Percentiles rank a stretch among this genome's conserved stretches.
Evolutionary conservation across 169 alveolate species (phyloP).

Genomic region (Babesia caballi): DNA sequence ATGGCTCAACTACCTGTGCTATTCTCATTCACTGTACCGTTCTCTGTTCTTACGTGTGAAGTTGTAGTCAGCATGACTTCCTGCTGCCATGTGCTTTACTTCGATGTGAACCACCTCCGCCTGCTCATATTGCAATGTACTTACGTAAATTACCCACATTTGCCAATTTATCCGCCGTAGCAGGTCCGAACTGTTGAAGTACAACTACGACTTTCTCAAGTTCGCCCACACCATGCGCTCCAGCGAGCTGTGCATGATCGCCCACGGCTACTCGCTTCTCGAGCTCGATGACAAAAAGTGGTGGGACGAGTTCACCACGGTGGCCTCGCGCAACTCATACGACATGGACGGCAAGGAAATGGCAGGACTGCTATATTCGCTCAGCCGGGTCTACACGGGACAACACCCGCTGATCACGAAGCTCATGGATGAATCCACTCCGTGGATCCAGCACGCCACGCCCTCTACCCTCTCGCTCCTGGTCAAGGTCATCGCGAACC

Average conservation of each 20-base stretch:
- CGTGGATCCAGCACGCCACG: conserved; percentile 44
- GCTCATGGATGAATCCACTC: conserved; percentile 38
- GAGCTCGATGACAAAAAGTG: conserved; percentile 41
- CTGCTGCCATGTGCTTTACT: too few species aligned
- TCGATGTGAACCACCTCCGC: too few species aligned
- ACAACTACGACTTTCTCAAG: conserved; percentile 50
- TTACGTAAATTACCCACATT: too few species aligned
- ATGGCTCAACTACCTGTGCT: neutral
- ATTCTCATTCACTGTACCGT: too few species aligned
- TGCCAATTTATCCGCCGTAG: too few species aligned
- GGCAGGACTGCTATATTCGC: conserved; percentile 53
- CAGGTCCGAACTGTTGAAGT: conserved; percentile 17
- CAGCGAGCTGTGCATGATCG: conserved; percentile 63
- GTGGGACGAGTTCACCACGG: conserved; percentile 52
- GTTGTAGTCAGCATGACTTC: neutral
- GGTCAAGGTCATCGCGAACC: conserved; percentile 41
- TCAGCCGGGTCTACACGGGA: conserved; percentile 17
- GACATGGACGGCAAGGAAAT: conserved; percentile 67
- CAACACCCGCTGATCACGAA: conserved; percentile 10
- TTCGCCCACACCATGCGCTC: conserved; percentile 51
- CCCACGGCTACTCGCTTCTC: conserved; percentile 55
- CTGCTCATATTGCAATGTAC: too few species aligned
- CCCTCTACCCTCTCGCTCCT: conserved; percentile 40
- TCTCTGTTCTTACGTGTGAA: neutral
- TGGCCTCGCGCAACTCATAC: conserved; percentile 16